phyloP scores from a whole-genome alignment of 768 basidiomycete species.

The Lactarius vividus region DNA sequence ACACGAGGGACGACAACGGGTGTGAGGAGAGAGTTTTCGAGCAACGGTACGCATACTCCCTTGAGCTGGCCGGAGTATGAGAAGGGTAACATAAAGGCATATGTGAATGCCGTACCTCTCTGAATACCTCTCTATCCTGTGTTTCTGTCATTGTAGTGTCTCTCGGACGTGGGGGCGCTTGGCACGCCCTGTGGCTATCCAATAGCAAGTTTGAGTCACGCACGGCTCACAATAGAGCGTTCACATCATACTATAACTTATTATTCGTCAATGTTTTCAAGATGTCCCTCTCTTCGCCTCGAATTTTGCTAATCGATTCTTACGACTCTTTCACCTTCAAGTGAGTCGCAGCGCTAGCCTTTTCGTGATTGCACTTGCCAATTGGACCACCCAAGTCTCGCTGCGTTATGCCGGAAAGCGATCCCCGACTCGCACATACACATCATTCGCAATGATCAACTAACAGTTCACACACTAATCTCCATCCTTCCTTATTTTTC shows the following conservation, averaged over 20 bases:
- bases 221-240: no score
- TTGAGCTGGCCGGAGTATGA: constrained; percentile 46
- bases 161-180: not conserved
- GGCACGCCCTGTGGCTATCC: no score
- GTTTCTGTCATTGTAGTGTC: constrained; percentile 17
- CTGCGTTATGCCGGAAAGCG: constrained; percentile 61
- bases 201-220: no score
- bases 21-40: constrained; percentile 65
- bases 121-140: constrained; percentile 15
- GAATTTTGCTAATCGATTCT: constrained; percentile 73
- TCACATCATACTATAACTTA: no score
- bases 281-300: constrained; percentile 39
- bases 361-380: not conserved
- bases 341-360: constrained; percentile 44
- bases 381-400: constrained; percentile 53
- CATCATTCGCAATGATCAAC: constrained; percentile 71
- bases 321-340: constrained; percentile 91
- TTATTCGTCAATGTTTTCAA: constrained; percentile 7
- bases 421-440: constrained; percentile 61
- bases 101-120: constrained; percentile 15
- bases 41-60: constrained; percentile 74
- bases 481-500: constrained; percentile 59
- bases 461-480: constrained; percentile 48
- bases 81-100: not conserved
- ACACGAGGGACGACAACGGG: constrained; percentile 49